phyloP scores from a whole-genome alignment of 2,329 filamentous ascomycete genomes.

The Stachybotrys elegans region DNA sequence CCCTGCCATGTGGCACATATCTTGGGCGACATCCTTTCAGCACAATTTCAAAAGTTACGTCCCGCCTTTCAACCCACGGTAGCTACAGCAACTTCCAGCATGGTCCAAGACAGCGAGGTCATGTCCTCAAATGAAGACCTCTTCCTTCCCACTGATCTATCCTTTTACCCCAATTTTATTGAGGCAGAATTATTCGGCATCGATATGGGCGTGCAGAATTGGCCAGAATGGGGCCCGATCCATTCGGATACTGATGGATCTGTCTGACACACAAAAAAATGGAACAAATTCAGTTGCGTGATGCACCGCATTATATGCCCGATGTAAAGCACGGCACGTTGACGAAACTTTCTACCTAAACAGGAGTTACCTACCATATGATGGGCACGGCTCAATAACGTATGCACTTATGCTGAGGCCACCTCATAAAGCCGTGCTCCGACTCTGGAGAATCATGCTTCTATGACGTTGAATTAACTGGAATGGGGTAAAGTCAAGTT shows the following conservation, averaged over 20 bases:
- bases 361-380: no score
- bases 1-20: constrained; percentile 19
- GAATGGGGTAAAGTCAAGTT: no score
- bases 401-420: no score
- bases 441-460: no score
- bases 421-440: no score
- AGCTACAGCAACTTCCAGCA: background rate
- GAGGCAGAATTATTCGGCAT: background rate
- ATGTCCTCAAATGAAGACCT: background rate
- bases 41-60: constrained; percentile 15
- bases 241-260: constrained; percentile 1
- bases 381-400: no score
- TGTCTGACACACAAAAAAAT: no score
- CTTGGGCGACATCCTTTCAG: constrained; percentile 16
- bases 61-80: constrained; percentile 6
- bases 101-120: background rate
- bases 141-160: background rate
- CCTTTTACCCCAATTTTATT: constrained; percentile 1
- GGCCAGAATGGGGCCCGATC: background rate
- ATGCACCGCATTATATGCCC: no score
- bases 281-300: no score
- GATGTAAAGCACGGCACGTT: no score
- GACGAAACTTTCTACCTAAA: no score
- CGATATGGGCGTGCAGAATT: background rate
- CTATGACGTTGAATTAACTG: no score